Evolutionary conservation across 805 yeast genomes (phyloP).

Genomic region (Cyberlindnera subsufficiens): DNA sequence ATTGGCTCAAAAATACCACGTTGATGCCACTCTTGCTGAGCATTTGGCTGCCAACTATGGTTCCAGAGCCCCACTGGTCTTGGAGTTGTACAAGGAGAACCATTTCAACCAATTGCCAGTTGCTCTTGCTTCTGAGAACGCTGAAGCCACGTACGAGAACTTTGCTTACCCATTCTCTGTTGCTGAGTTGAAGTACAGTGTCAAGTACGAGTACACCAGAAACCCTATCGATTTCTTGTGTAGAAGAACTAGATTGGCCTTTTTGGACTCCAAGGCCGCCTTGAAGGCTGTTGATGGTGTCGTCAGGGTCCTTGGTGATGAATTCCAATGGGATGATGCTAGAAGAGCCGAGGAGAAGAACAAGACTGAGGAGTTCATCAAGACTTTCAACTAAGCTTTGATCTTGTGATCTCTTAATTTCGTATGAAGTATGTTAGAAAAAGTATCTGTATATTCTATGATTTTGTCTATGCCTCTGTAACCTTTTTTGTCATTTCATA

Average conservation of each 20-base stretch:
- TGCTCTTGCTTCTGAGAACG: conserved; percentile 42
- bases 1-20: conserved; percentile 69
- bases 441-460: background rate
- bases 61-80: conserved; percentile 75
- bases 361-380: conserved; percentile 52
- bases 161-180: conserved; percentile 83
- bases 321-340: conserved; percentile 64
- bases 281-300: conserved; percentile 76
- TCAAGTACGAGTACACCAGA: conserved; percentile 78
- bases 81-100: conserved; percentile 47
- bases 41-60: conserved; percentile 88
- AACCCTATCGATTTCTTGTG: conserved; percentile 87
- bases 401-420: background rate
- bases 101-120: conserved; percentile 58
- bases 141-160: conserved; percentile 35
- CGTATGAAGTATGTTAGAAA: no score
- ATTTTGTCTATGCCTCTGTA: background rate
- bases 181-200: conserved; percentile 82
- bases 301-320: conserved; percentile 77
- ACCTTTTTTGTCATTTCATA: conserved; percentile 12
- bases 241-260: conserved; percentile 90
- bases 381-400: conserved; percentile 29
- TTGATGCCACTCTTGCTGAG: conserved; percentile 69
- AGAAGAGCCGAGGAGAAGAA: conserved; percentile 48
- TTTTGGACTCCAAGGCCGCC: conserved; percentile 84